phyloP scores from a whole-genome alignment of 73 alveolate genomes.

The Symbiodinium pilosum region DNA sequence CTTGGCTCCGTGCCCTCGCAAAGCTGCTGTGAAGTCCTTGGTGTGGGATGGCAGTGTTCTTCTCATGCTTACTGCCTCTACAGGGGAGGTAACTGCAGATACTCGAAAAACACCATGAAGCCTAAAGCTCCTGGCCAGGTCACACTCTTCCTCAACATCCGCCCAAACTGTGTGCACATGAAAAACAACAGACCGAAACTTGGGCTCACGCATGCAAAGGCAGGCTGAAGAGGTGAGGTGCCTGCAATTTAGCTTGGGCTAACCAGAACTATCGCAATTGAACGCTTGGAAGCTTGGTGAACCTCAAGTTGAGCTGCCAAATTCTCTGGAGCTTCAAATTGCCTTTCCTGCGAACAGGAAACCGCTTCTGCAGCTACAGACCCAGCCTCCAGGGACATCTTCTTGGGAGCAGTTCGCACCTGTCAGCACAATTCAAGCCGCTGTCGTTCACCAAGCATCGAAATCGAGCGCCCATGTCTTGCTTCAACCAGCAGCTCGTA shows the following conservation, averaged over 20 bases:
- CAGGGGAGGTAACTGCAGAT: no score
- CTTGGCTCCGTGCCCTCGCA: neutral
- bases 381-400: slow-evolving; percentile 43
- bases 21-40: neutral
- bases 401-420: slow-evolving; percentile 83
- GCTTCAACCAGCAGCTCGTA: no score
- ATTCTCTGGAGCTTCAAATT: neutral
- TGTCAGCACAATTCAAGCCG: neutral
- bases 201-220: slow-evolving; percentile 17
- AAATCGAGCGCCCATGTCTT: no score
- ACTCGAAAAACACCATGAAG: no score
- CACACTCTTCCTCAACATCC: no score
- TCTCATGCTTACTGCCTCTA: neutral
- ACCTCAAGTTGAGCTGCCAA: no score
- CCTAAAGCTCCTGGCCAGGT: no score
- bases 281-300: no score
- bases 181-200: no score
- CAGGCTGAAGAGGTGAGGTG: slow-evolving; percentile 44
- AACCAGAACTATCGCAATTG: no score
- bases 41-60: neutral
- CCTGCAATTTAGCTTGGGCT: slow-evolving; percentile 4
- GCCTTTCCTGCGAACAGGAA: neutral
- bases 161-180: no score
- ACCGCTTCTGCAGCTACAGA: neutral
- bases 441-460: no score